A percentile compares a stretch with the other conserved stretches of the same genome.
phyloP scores from a whole-genome alignment of 345 rosid genomes.

The Nephelium lappaceum region DNA sequence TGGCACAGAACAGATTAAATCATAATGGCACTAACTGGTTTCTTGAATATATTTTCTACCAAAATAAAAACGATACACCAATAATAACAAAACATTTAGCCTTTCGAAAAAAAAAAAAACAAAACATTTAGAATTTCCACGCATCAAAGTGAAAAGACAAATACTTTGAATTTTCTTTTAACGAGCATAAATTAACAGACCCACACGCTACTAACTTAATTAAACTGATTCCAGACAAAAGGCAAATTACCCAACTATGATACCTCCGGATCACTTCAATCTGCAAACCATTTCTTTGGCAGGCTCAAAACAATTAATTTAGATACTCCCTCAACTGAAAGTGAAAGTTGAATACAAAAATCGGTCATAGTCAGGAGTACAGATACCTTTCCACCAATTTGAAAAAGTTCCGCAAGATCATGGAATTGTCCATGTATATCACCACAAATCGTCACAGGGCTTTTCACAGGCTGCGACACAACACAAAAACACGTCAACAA shows the following conservation, averaged over 20 bases:
- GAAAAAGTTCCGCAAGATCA: conserved; percentile 99
- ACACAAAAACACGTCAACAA: neutral
- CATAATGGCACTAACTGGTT: neutral
- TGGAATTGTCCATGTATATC: conserved; percentile 99
- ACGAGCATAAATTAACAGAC: neutral
- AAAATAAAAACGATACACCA: neutral
- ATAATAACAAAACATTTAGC: conserved; percentile 1
- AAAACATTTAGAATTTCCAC: conserved; percentile 1
- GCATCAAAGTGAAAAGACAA: neutral
- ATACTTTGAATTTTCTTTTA: neutral
- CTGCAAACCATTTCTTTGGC: conserved; percentile 31
- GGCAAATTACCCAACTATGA: conserved; percentile 21
- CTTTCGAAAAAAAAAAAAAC: neutral
- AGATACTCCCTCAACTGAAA: conserved; percentile 34
- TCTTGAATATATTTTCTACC: neutral
- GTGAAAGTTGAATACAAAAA: conserved; percentile 23
- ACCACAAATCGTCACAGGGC: conserved; percentile 98
- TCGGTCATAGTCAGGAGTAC: conserved; percentile 22
- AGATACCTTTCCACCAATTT: conserved; percentile 91
- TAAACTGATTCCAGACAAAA: neutral
- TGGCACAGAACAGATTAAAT: neutral
- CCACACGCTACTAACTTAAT: neutral
- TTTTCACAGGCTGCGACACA: conserved; percentile 82
- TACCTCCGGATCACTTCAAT: conserved; percentile 27
- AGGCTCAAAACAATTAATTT: conserved; percentile 26